Evolutionary conservation across 108 stramenopile species (phyloP).

Genomic region (Cylindrotheca fusiformis): DNA sequence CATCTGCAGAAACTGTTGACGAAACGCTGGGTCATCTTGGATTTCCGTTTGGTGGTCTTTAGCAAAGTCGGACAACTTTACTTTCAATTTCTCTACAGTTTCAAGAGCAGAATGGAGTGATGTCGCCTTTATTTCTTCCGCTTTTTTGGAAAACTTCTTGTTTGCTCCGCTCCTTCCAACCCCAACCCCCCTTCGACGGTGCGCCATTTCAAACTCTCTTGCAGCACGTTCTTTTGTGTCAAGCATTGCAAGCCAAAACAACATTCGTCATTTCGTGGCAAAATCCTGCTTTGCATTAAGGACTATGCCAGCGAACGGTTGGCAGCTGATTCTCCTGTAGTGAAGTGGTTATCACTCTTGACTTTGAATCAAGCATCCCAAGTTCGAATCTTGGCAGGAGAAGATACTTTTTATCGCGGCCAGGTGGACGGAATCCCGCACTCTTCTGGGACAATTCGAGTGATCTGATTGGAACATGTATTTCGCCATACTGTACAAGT

Average conservation of each 20-base stretch:
- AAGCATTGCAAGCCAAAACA: no score
- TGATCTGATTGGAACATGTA: no score
- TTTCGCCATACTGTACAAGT: no score
- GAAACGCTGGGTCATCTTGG: conserved; percentile 88
- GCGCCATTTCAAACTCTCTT: no score
- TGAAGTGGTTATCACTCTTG: conserved; percentile 87
- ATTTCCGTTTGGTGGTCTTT: conserved; percentile 87
- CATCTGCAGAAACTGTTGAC: conserved; percentile 94
- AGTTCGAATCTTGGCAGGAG: conserved; percentile 75
- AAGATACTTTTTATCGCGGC: conserved; percentile 28
- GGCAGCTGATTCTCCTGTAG: conserved; percentile 58
- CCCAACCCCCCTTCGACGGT: conserved; percentile 69
- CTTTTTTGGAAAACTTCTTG: conserved; percentile 52
- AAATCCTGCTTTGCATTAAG: no score
- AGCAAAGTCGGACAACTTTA: conserved; percentile 86
- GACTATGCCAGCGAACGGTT: no score
- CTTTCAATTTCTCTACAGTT: conserved; percentile 72
- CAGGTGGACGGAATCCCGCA: no score
- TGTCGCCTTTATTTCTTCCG: conserved; percentile 77
- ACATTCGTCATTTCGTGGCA: no score
- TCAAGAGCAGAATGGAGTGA: conserved; percentile 76
- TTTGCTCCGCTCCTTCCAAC: conserved; percentile 39
- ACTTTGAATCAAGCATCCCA: conserved; percentile 85
- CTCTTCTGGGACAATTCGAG: no score
- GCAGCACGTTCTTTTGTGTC: no score